A percentile compares a stretch with the other conserved stretches of the same genome.
phyloP scores from a whole-genome alignment of 345 rosid species.

The Excoecaria cochinchinensis region DNA sequence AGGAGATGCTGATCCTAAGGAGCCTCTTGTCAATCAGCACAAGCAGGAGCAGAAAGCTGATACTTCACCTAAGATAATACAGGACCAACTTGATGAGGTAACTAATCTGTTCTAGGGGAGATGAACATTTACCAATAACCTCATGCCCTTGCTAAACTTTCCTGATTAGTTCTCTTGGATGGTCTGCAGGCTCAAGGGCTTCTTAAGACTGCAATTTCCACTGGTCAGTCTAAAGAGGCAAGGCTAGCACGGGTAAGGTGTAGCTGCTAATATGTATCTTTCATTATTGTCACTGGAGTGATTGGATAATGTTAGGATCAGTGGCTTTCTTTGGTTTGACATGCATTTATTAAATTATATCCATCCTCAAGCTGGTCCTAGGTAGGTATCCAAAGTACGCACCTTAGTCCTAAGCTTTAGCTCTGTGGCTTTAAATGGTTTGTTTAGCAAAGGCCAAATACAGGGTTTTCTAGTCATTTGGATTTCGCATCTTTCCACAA shows the following conservation, averaged over 20 bases:
- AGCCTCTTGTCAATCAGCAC: constrained; percentile 40
- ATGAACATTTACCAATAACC: constrained; percentile 10
- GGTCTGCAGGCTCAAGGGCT: constrained; percentile 87
- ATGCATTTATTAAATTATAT: not conserved
- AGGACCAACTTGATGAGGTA: constrained; percentile 97
- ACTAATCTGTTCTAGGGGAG: constrained; percentile 20
- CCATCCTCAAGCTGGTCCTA: not conserved
- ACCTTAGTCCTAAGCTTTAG: not conserved
- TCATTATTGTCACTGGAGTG: not conserved
- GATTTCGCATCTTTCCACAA: not conserved
- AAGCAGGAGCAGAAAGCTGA: constrained; percentile 45
- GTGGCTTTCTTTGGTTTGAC: not conserved
- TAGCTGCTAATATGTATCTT: not conserved
- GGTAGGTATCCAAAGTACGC: not conserved
- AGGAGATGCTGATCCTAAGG: constrained; percentile 42
- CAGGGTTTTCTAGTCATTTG: not conserved
- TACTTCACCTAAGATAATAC: constrained; percentile 43
- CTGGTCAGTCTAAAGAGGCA: constrained; percentile 98
- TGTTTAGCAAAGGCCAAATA: not conserved
- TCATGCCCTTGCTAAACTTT: constrained; percentile 10
- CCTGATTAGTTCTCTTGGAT: constrained; percentile 26
- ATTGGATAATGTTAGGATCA: not conserved
- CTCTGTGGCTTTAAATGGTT: not conserved
- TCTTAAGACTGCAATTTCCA: constrained; percentile 73
- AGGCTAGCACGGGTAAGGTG: constrained; percentile 90